These are phyloP conservation scores for Vaccinium vitisidaea DNA, from an alignment of 148 eudicot genomes.

Conservation along the genomic window DNA sequence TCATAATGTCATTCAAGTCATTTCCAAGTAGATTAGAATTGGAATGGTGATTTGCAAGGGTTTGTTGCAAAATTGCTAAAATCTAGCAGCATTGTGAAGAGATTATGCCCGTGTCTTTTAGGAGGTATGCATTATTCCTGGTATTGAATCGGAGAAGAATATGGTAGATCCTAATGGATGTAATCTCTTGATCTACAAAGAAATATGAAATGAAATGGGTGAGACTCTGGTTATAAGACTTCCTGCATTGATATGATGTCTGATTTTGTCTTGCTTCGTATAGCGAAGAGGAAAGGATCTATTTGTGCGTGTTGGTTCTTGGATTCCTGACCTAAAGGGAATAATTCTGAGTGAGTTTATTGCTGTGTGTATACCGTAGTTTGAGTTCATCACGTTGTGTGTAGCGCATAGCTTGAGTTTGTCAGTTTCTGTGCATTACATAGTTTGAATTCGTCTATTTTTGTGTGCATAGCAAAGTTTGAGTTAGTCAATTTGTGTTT, in stretches of 20 bases:
- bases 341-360: background rate
- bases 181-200: background rate
- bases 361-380: background rate
- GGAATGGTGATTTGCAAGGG: background rate
- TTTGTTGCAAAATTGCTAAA: conserved; percentile 1
- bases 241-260: background rate
- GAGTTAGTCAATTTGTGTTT: background rate
- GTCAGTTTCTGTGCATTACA: background rate
- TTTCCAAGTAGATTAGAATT: background rate
- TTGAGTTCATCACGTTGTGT: background rate
- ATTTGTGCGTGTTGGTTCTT: background rate
- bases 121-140: background rate
- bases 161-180: background rate
- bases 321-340: background rate
- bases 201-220: background rate
- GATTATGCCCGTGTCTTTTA: background rate
- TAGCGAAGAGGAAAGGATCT: background rate
- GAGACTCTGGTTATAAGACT: background rate
- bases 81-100: background rate
- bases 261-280: background rate
- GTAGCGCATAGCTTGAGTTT: background rate
- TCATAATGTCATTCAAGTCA: background rate
- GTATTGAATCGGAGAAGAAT: background rate
- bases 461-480: background rate
- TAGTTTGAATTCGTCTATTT: background rate